Percentiles rank a stretch among this genome's conserved stretches.
phyloP scores from a whole-genome alignment of 2,329 filamentous ascomycete genomes.

The Coniosporium tulheliwenetii region DNA sequence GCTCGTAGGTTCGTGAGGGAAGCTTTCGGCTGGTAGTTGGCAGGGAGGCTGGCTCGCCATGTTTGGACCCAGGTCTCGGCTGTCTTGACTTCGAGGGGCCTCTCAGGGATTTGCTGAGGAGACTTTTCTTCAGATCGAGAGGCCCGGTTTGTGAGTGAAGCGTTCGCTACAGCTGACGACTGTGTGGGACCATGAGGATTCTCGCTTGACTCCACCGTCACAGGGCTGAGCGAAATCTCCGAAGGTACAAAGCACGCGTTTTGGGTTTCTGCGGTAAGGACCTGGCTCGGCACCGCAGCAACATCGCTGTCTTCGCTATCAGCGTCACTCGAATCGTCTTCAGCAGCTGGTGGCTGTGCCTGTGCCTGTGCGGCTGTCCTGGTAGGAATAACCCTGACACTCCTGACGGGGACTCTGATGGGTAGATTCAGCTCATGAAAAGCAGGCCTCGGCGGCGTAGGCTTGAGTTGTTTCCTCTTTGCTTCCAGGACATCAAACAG shows the following conservation, averaged over 20 bases:
- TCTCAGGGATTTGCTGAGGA: too few species aligned
- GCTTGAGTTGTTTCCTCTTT: slow-evolving; percentile 48
- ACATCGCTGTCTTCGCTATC: not conserved
- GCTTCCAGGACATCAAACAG: slow-evolving; percentile 58
- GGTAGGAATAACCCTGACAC: slow-evolving; percentile 22
- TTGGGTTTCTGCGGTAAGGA: too few species aligned
- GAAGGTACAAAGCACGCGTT: too few species aligned
- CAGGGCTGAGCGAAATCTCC: too few species aligned
- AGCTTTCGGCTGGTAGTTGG: slow-evolving; percentile 4
- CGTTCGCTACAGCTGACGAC: too few species aligned
- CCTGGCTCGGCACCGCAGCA: not conserved
- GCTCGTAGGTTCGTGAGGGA: slow-evolving; percentile 30
- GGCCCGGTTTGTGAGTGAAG: slow-evolving; percentile 1
- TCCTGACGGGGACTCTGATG: slow-evolving; percentile 30
- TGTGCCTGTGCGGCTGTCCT: slow-evolving; percentile 5
- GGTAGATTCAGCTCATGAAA: slow-evolving; percentile 51
- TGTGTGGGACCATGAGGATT: too few species aligned
- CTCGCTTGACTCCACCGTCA: too few species aligned
- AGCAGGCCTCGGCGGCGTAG: slow-evolving; percentile 54
- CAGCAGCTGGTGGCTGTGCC: not conserved
- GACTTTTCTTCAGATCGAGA: not conserved
- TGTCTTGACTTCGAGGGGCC: slow-evolving; percentile 2
- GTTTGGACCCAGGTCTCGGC: slow-evolving; percentile 7
- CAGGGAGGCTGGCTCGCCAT: not conserved
- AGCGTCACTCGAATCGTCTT: not conserved